Percentiles rank a stretch among this genome's conserved stretches.
Evolutionary conservation across 164 flowering plant genomes (phyloP).

Genomic region (Annona cherimola): DNA sequence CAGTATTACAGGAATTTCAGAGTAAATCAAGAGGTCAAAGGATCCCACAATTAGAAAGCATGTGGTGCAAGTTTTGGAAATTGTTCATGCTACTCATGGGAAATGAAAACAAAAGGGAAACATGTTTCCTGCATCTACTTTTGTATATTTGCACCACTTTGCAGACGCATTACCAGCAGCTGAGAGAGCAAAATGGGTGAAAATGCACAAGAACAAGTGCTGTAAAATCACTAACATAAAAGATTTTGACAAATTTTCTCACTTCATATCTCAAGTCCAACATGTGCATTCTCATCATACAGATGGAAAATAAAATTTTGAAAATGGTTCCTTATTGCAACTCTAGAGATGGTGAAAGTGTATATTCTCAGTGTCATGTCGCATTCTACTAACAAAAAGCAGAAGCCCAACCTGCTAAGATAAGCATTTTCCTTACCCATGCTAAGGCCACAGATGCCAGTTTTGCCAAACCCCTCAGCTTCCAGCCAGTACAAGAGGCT

Average conservation of each 20-base stretch:
- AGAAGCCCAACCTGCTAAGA: background rate
- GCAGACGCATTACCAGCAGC: background rate
- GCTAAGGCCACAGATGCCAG: constrained; percentile 96
- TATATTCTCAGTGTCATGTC: background rate
- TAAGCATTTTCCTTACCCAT: constrained; percentile 62
- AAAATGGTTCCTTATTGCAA: too few relatives aligned
- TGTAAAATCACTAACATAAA: background rate
- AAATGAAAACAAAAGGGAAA: background rate
- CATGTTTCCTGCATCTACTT: background rate
- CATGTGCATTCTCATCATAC: too few relatives aligned
- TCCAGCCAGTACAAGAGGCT: constrained; percentile 87
- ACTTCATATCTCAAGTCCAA: too few relatives aligned
- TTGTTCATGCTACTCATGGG: background rate
- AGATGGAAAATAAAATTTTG: too few relatives aligned
- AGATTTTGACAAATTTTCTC: background rate
- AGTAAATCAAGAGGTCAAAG: background rate
- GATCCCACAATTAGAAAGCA: background rate
- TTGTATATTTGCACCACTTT: background rate
- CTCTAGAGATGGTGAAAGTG: too few relatives aligned
- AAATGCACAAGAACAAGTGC: background rate
- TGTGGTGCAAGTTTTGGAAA: background rate
- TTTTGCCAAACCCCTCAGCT: constrained; percentile 78
- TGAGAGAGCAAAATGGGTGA: background rate
- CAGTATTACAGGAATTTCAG: background rate
- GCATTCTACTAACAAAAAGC: background rate